Evolutionary conservation across 106 monocot species (phyloP).

Genomic region (Platanthera zijinensis): DNA sequence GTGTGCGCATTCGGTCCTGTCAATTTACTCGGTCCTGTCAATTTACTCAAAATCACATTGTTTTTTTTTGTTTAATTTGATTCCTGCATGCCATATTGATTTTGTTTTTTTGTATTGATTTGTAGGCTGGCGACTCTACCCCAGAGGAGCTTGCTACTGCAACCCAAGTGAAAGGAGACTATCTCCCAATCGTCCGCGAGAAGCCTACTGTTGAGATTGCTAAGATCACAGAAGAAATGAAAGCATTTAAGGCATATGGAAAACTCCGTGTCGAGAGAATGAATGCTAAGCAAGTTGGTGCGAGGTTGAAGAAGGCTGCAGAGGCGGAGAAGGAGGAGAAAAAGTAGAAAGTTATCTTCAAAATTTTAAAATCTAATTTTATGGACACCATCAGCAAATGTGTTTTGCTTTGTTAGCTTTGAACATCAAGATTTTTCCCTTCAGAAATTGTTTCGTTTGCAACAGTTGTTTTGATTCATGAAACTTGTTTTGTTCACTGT

Average conservation of each 20-base stretch:
- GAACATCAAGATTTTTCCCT: no score
- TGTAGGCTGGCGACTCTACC: constrained; percentile 36
- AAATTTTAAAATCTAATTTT: no score
- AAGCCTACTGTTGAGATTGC: constrained; percentile 29
- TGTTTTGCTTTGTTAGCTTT: no score
- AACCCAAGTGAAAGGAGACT: constrained; percentile 27
- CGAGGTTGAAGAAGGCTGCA: constrained; percentile 60
- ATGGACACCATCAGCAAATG: no score
- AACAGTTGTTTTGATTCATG: no score
- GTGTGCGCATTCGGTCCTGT: no score
- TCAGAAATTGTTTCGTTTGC: no score
- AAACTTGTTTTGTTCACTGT: no score
- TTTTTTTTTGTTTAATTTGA: neutral
- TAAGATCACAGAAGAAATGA: constrained; percentile 64
- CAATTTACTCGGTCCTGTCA: no score
- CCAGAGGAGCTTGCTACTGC: constrained; percentile 33
- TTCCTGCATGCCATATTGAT: neutral
- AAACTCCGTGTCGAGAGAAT: constrained; percentile 54
- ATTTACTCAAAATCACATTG: no score
- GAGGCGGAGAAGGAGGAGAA: constrained; percentile 75
- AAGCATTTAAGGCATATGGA: constrained; percentile 43
- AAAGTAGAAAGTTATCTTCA: constrained; percentile 19
- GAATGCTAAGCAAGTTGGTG: constrained; percentile 51
- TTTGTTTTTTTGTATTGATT: constrained; percentile 20
- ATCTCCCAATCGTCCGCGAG: constrained; percentile 27